A percentile compares a stretch with the other conserved stretches of the same genome.
Conservation (phyloP, 441 rosid species). For the Populus hybrid region DNA sequence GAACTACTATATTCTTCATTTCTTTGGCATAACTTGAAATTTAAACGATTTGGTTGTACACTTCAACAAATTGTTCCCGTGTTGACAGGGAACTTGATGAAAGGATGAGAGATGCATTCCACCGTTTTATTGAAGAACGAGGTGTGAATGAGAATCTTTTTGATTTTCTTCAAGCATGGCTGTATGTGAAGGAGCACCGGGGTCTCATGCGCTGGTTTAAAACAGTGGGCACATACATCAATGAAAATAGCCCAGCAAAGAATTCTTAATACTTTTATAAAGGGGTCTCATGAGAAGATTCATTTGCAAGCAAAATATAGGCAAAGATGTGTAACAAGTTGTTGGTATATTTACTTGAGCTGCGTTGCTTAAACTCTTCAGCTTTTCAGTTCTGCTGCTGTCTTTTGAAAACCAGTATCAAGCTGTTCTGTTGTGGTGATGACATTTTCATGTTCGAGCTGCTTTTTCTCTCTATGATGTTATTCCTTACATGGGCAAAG, state of each 20-base stretch:
- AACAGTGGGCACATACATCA: slow-evolving; percentile 59
- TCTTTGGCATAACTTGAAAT: neutral
- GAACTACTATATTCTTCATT: neutral
- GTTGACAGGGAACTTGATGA: slow-evolving; percentile 63
- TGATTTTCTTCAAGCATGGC: slow-evolving; percentile 88
- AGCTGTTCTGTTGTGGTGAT: neutral
- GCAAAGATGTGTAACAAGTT: neutral
- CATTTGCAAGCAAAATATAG: neutral
- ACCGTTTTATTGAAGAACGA: slow-evolving; percentile 64
- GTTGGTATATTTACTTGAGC: neutral
- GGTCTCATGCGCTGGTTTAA: slow-evolving; percentile 71
- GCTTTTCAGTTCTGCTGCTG: neutral
- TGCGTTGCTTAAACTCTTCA: neutral
- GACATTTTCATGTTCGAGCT: neutral
- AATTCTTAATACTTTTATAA: slow-evolving; percentile 2
- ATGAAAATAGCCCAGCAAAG: slow-evolving; percentile 27
- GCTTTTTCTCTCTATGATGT: neutral
- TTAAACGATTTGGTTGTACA: neutral
- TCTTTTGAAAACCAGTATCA: neutral
- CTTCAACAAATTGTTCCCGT: neutral
- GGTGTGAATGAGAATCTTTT: slow-evolving; percentile 78
- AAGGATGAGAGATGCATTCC: slow-evolving; percentile 69
- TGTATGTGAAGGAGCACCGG: slow-evolving; percentile 80
- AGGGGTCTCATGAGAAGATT: neutral
- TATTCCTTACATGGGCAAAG: neutral